Evolutionary conservation across 495 filamentous ascomycete genomes (phyloP), one percentile per base, ranked within the genome.

Genomic region (Daldinia caldariorum): DNA sequence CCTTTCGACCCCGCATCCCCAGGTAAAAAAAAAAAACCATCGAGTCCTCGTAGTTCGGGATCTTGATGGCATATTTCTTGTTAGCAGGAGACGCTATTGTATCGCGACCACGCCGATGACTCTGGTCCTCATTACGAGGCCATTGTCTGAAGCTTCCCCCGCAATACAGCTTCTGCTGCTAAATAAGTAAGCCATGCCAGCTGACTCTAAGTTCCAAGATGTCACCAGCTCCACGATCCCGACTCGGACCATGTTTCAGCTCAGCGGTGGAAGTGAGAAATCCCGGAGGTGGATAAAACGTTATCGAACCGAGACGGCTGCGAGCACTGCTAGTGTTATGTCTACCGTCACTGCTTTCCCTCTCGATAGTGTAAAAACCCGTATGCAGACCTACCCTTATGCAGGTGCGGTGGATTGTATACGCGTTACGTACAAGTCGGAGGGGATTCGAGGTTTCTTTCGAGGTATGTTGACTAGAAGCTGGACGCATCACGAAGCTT

Each of bases 371-470:
- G 88, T 94, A 70, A 94, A 94, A 79, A 92, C 91, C 35, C 90
- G 92, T 61, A 92, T 94, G 89, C 92, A 94, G 83, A 92, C 90
- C 20, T 92, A 92, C 79, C 87, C 87, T 63, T 93, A 91, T 77
- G 81, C 86, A 37, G 88, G 84, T 68, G 89, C 91, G 67, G 66
- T 82, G 60, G 88, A 91, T 73, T 94, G 91, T 75, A 86, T 93
- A 41, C 82, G 83, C 32, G 83, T 91, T 70, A 93, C 91, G 12
- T 93, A 93, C 76, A 83, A 83, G 60, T 89, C 86, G 1, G 92
- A 94, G 80, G 87, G 89, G 29, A 76, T 89, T 47, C 82, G 87
- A 71, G 91, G 91, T 6, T 94, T 94, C 81, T 94, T 91, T 82
- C 85, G 92, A 70, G 91, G 91, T 89, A 75, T 71, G 83, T 74